Base-by-base conservation (phyloP, 2,329 filamentous ascomycete species). In the Phialophora chinensis region DNA sequence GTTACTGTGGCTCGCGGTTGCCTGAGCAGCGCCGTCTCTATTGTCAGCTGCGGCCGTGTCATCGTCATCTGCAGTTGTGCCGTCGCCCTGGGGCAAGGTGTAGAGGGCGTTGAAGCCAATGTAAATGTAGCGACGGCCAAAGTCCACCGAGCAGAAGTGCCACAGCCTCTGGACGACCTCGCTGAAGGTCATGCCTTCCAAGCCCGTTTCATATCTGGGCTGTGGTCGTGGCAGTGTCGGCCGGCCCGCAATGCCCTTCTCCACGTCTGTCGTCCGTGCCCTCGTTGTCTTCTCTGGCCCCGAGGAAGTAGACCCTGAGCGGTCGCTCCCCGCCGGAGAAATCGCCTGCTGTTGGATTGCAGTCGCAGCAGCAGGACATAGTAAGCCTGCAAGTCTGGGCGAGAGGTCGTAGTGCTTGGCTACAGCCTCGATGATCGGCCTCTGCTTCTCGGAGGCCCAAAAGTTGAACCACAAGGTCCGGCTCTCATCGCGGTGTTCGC, bases 91-190 rank as follows among this genome's bases (percentile, higher is more conserved):
- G 17, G 83, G 79, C 0, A 62, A 17, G 14, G 62, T 50, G 53
- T 69, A 71, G 27, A 71, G 54, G 3, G 63, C 62, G 38, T 71
- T 71, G 64, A 65, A 71, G 14, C 69, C 69, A n/a, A 71, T 50
- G 57, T 69, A 69, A 31, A 69, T 66, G 31, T 69, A 71, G 17
- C 62, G 66, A 11, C 53, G 57, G 33, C 89, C 90, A 75, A 89
- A 86, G 72, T 93, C 90, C 14, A 91, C 85, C 0, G 89, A 90
- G 14, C 88, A 89, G 76, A 90, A 93, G 75, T 92, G 90, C 82
- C 90, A 90, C n/a, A 91, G 88, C 62, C 89, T 85, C 68, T 90
- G 84, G 5, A 90, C 85, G 50, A 92, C 82, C 33, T 86, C 79
- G 58, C 86, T 38, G 50, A 68, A 68, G 11, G 25, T 63, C 31